These are phyloP conservation scores for Begonia peltatifolia DNA, from an alignment of 306 rosid genomes.

Conservation along the genomic window DNA sequence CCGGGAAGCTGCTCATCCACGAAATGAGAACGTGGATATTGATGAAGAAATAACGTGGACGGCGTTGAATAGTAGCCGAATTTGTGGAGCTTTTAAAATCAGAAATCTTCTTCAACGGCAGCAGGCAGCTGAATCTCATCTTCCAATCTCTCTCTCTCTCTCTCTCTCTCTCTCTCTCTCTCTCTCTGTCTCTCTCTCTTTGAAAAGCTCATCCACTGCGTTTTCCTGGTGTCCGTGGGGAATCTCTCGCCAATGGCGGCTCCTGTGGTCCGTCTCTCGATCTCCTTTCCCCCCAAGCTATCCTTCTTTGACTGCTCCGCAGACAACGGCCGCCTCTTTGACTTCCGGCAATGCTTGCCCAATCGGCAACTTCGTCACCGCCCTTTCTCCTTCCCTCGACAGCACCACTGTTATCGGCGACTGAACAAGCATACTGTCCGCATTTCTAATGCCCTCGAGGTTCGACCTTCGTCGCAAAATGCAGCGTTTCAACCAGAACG, in stretches of 20 bases:
- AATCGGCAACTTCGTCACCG: constrained; percentile 18
- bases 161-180: background rate
- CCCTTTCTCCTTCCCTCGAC: constrained; percentile 2
- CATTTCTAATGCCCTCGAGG: constrained; percentile 31
- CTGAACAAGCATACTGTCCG: constrained; percentile 11
- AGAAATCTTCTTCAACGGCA: background rate
- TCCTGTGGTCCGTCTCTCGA: constrained; percentile 24
- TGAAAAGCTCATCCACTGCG: constrained; percentile 1
- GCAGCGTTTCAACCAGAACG: constrained; percentile 11
- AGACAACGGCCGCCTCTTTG: constrained; percentile 10
- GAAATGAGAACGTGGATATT: too few relatives aligned
- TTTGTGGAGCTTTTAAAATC: too few relatives aligned
- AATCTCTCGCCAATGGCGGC: constrained; percentile 21
- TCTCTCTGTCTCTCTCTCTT: background rate
- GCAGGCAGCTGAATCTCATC: background rate
- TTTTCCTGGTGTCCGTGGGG: background rate
- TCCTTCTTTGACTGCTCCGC: constrained; percentile 18
- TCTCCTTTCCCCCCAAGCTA: constrained; percentile 24
- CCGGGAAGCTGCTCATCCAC: too few relatives aligned
- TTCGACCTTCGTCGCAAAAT: constrained; percentile 7
- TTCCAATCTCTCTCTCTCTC: background rate
- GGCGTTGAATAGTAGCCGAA: too few relatives aligned
- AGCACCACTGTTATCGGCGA: constrained; percentile 9
- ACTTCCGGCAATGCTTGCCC: constrained; percentile 13
- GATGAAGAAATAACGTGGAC: too few relatives aligned